phyloP scores from a whole-genome alignment of 257 asterid genomes.

The Osmanthus fragrans region DNA sequence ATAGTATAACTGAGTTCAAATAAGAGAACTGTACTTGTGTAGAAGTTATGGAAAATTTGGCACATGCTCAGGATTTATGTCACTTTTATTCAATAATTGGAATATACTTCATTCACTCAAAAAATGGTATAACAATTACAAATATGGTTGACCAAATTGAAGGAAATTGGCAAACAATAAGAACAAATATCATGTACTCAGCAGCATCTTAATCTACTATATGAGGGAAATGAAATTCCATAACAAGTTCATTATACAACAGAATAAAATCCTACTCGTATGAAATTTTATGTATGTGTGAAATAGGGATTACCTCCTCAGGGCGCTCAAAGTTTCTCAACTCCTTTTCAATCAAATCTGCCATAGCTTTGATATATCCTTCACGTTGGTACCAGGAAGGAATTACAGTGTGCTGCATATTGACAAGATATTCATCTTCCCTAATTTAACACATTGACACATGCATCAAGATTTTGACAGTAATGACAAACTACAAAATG shows the following conservation, averaged over 20 bases:
- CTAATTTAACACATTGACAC: conserved; percentile 43
- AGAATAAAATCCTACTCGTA: neutral
- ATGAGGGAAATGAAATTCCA: neutral
- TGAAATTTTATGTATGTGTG: conserved; percentile 13
- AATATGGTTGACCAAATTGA: conserved; percentile 18
- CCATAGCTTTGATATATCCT: conserved; percentile 97
- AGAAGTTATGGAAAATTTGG: neutral
- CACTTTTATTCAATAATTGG: neutral
- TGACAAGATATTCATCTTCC: conserved; percentile 96
- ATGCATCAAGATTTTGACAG: conserved; percentile 24
- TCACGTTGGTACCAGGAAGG: conserved; percentile 99
- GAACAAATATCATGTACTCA: neutral
- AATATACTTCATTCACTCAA: neutral
- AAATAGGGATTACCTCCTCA: conserved; percentile 56
- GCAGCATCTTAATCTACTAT: conserved; percentile 10
- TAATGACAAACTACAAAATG: conserved; percentile 19
- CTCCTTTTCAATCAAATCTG: conserved; percentile 85
- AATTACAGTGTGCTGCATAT: conserved; percentile 99
- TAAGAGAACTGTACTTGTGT: neutral
- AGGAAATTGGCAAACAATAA: neutral
- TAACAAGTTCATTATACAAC: conserved; percentile 16
- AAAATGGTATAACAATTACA: neutral
- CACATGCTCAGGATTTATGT: neutral
- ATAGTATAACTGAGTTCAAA: neutral
- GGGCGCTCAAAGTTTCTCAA: conserved; percentile 70